Conservation (phyloP, 768 basidiomycete genomes). For the Boletus rubroflammeus region DNA sequence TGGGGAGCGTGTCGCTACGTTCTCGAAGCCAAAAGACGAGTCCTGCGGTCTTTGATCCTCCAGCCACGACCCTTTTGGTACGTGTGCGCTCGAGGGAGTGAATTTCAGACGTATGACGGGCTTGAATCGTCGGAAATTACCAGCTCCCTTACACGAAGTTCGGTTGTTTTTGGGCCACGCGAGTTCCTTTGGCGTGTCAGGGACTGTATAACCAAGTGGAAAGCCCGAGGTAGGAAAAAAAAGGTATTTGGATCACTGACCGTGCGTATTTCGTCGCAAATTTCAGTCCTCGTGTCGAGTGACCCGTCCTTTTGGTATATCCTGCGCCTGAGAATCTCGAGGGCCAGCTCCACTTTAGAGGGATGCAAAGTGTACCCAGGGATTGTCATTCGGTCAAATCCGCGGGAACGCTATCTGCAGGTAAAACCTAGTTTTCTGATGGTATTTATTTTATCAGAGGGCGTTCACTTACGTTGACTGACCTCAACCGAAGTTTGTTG, state of each 20-base stretch:
- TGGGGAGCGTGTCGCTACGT: slow-evolving; percentile 7
- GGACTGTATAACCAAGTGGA: slow-evolving; percentile 7
- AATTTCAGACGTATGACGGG: slow-evolving; percentile 2
- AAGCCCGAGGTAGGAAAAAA: background rate
- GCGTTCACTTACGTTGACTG: background rate
- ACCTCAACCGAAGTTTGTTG: slow-evolving; percentile 5
- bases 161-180: slow-evolving; percentile 18
- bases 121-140: slow-evolving; percentile 23
- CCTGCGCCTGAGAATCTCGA: slow-evolving; percentile 10
- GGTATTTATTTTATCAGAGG: slow-evolving; percentile 3
- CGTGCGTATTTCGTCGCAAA: slow-evolving; percentile 9
- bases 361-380: slow-evolving; percentile 3
- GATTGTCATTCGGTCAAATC: slow-evolving; percentile 11
- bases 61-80: slow-evolving; percentile 20
- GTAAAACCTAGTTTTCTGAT: slow-evolving; percentile 2
- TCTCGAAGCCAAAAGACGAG: slow-evolving; percentile 15
- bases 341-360: slow-evolving; percentile 3
- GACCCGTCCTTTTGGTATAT: background rate
- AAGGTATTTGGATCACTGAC: slow-evolving; percentile 1
- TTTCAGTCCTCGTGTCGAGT: background rate
- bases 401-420: slow-evolving; percentile 20
- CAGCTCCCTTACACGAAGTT: slow-evolving; percentile 15
- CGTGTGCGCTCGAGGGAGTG: slow-evolving; percentile 11
- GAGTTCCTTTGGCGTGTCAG: slow-evolving; percentile 16
- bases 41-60: slow-evolving; percentile 21